Conservation (phyloP, 345 rosid species). For the Lepidium aucheri region DNA sequence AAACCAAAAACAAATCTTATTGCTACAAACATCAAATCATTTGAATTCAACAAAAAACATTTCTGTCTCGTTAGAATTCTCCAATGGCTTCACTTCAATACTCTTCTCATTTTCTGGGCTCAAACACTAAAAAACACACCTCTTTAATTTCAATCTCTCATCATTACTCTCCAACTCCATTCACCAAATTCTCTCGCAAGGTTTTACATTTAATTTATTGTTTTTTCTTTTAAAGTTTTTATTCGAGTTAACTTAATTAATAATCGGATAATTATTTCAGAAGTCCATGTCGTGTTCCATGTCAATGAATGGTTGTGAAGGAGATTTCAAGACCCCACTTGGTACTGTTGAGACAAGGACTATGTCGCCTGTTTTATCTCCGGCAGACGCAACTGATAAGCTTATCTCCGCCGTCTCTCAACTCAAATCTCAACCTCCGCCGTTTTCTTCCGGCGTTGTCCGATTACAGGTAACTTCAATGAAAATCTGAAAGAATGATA, state of each 20-base stretch:
- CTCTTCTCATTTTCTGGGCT: constrained; percentile 16
- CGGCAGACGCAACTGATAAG: constrained; percentile 45
- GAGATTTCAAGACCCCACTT: constrained; percentile 37
- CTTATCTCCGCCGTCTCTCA: constrained; percentile 44
- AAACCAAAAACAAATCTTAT: not conserved
- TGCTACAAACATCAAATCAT: not conserved
- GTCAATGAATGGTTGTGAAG: constrained; percentile 79
- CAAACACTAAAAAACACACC: not conserved
- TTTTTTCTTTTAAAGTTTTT: not conserved
- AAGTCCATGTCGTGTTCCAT: constrained; percentile 21
- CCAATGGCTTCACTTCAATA: constrained; percentile 21
- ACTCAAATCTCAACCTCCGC: constrained; percentile 54
- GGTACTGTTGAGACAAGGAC: constrained; percentile 52
- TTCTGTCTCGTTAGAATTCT: not conserved
- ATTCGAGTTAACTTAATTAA: not conserved
- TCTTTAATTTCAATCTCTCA: constrained; percentile 4
- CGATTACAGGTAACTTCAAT: constrained; percentile 49
- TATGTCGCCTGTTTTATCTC: constrained; percentile 38
- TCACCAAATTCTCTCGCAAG: constrained; percentile 22
- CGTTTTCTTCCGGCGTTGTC: constrained; percentile 53
- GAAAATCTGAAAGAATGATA: not conserved
- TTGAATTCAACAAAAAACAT: not conserved
- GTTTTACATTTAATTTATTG: not conserved
- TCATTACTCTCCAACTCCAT: not conserved
- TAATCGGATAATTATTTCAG: not conserved